A percentile compares a stretch with the other conserved stretches of the same genome.
Conservation (phyloP, 441 rosid species). For the Syzygium malaccense region DNA sequence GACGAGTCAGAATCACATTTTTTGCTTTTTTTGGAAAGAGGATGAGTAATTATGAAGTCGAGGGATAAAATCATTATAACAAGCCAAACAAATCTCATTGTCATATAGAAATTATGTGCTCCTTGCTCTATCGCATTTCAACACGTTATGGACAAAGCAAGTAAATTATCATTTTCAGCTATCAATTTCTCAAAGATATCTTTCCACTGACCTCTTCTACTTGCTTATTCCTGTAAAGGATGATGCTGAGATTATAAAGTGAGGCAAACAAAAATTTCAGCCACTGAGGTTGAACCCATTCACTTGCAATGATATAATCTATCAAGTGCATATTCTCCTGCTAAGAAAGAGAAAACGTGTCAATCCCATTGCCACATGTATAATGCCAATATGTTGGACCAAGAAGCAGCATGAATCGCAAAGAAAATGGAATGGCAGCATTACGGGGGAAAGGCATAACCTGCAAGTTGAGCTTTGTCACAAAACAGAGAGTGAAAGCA, state of each 20-base stretch:
- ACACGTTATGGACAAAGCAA: neutral
- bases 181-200: neutral
- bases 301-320: constrained; percentile 45
- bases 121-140: neutral
- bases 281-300: constrained; percentile 61
- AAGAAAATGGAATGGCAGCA: neutral
- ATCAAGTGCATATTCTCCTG: constrained; percentile 52
- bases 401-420: constrained; percentile 8
- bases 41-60: neutral
- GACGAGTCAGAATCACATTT: neutral
- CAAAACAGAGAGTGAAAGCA: constrained; percentile 70
- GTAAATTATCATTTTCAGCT: neutral
- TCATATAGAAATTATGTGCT: neutral
- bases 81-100: neutral
- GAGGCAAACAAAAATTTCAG: constrained; percentile 53
- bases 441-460: constrained; percentile 24
- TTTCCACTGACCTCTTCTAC: constrained; percentile 48
- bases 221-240: constrained; percentile 63
- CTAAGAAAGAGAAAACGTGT: constrained; percentile 11
- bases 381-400: neutral
- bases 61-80: neutral
- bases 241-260: constrained; percentile 60
- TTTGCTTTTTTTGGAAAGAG: neutral
- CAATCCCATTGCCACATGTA: constrained; percentile 13
- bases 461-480: constrained; percentile 48